A percentile compares a stretch with the other conserved stretches of the same genome.
These are phyloP conservation scores for Podila verticillata DNA, from an alignment of 192 early-diverging fungal genomes.

Conservation along the genomic window DNA sequence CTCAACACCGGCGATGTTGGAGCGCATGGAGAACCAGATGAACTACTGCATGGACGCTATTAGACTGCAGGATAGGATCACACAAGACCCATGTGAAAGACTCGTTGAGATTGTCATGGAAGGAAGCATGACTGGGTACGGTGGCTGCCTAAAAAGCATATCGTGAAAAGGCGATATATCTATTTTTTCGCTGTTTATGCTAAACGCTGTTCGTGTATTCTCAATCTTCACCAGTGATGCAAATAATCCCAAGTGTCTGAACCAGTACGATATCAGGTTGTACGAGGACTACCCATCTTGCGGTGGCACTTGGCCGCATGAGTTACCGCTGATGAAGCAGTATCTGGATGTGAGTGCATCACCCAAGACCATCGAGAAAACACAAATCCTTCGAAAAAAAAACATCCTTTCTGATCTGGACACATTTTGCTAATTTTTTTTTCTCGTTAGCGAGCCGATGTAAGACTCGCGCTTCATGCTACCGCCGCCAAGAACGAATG, in stretches of 20 bases:
- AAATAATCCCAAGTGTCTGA: constrained; percentile 53
- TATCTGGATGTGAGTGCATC: constrained; percentile 63
- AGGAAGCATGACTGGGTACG: neutral
- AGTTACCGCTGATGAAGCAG: constrained; percentile 50
- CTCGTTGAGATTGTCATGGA: constrained; percentile 27
- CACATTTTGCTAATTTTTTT: neutral
- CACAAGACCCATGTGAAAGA: constrained; percentile 51
- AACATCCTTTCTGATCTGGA: neutral
- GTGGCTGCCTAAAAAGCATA: neutral
- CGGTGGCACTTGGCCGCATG: constrained; percentile 65
- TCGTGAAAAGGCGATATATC: neutral
- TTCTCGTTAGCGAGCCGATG: constrained; percentile 53
- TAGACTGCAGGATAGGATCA: constrained; percentile 27
- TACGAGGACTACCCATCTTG: constrained; percentile 57
- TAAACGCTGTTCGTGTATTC: neutral
- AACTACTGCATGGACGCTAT: constrained; percentile 42
- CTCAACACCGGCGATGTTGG: constrained; percentile 17
- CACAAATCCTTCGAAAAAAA: neutral
- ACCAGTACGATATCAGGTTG: constrained; percentile 67
- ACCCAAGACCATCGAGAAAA: neutral
- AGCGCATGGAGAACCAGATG: constrained; percentile 10
- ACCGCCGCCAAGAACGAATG: constrained; percentile 52
- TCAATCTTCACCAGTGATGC: constrained; percentile 11
- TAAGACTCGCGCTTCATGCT: constrained; percentile 68
- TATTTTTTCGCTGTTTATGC: no score